A percentile compares a stretch with the other conserved stretches of the same genome.
These are phyloP conservation scores for Picea glauca DNA, from an alignment of 75 land plant species.

Conservation along the genomic window DNA sequence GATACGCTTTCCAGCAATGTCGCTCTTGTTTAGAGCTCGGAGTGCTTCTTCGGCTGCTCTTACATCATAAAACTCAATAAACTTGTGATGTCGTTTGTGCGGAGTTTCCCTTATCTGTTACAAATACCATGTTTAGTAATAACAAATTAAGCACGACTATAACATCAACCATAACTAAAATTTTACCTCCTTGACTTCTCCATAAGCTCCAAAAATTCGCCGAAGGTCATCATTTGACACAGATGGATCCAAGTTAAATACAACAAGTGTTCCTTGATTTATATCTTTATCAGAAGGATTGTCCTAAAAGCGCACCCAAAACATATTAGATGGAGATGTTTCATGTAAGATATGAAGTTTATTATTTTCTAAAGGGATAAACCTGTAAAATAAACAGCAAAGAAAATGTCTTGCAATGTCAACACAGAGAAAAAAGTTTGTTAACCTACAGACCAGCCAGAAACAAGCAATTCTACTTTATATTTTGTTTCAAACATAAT, in stretches of 20 bases:
- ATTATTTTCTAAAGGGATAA: background rate
- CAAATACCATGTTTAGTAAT: conserved; percentile 1
- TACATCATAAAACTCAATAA: conserved; percentile 71
- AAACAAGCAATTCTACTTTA: background rate
- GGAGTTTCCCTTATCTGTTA: conserved; percentile 71
- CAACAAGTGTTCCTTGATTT: conserved; percentile 92
- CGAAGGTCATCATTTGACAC: conserved; percentile 91
- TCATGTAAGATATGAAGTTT: background rate
- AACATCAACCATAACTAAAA: conserved; percentile 3
- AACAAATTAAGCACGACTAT: background rate
- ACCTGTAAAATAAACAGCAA: background rate
- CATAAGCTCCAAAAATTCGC: conserved; percentile 85
- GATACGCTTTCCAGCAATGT: conserved; percentile 71
- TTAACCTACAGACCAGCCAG: background rate
- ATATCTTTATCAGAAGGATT: conserved; percentile 97
- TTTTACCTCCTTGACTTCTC: conserved; percentile 89
- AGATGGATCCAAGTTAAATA: conserved; percentile 87
- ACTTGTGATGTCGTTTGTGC: conserved; percentile 67
- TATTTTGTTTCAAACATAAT: background rate
- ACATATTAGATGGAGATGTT: no score
- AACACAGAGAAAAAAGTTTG: background rate
- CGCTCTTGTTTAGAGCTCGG: conserved; percentile 55
- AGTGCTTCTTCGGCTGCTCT: conserved; percentile 69
- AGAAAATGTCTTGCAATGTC: background rate
- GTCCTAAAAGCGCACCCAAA: conserved; percentile 37